Percentiles rank a stretch among this genome's conserved stretches.
Evolutionary conservation across 2,329 filamentous ascomycete genomes (phyloP).

Genomic region (Aureobasidium sp.): DNA sequence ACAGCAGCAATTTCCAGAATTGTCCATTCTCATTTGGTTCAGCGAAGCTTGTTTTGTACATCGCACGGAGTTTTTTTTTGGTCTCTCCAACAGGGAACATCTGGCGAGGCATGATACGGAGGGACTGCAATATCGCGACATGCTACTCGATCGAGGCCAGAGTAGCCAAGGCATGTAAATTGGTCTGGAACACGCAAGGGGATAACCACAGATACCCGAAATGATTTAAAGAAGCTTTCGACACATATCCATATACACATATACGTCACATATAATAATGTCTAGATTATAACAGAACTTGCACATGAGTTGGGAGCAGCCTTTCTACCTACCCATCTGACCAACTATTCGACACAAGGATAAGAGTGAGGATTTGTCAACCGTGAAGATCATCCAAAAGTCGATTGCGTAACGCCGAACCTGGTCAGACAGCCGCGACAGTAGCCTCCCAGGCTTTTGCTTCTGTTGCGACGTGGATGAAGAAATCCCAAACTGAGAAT

Average conservation of each 20-base stretch:
- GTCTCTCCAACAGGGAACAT: neutral
- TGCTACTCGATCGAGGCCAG: neutral
- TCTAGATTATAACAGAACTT: neutral
- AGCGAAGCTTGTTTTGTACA: neutral
- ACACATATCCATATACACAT: neutral
- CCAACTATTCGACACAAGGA: neutral
- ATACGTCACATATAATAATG: slow-evolving; percentile 8
- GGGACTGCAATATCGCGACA: neutral
- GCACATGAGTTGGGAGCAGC: neutral
- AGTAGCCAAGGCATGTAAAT: slow-evolving; percentile 3
- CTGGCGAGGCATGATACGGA: neutral
- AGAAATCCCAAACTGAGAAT: neutral
- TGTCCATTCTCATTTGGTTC: neutral
- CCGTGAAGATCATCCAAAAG: neutral
- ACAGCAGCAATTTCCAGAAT: neutral
- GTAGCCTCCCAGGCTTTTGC: slow-evolving; percentile 14
- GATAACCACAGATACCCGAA: slow-evolving; percentile 12
- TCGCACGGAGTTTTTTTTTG: slow-evolving; percentile 10
- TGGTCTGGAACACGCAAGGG: slow-evolving; percentile 7
- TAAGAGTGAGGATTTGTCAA: neutral
- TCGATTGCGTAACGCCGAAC: slow-evolving; percentile 5
- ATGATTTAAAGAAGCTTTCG: neutral
- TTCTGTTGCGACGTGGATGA: neutral
- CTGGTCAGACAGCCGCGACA: slow-evolving; percentile 5
- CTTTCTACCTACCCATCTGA: neutral